Evolutionary conservation across 2,329 filamentous ascomycete genomes (phyloP).

Genomic region (Blastomyces parvus): DNA sequence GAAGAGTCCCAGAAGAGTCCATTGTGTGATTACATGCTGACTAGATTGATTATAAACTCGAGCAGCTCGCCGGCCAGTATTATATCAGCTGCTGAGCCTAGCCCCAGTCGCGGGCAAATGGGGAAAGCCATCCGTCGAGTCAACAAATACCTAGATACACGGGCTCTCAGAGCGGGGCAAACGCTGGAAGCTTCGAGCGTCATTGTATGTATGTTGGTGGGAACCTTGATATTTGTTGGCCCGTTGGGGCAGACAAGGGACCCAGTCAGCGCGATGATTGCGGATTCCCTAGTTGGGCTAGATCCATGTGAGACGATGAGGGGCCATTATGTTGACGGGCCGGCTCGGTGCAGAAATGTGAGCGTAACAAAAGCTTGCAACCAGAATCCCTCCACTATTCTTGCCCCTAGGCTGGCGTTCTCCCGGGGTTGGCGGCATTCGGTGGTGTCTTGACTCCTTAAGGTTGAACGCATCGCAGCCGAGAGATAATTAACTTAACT

Average conservation of each 20-base stretch:
- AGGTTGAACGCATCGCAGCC: background rate
- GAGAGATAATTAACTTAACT: too few species aligned
- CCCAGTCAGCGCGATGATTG: background rate
- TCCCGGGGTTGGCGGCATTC: background rate
- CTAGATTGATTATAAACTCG: background rate
- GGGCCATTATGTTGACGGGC: background rate
- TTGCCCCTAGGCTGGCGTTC: too few species aligned
- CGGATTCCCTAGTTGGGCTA: too few species aligned
- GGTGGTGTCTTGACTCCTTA: background rate
- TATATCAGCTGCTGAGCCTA: background rate
- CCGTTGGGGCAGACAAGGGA: background rate
- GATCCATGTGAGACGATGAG: background rate
- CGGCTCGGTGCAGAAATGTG: background rate
- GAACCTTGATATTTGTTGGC: background rate
- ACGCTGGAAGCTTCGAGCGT: background rate
- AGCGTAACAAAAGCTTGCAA: too few species aligned
- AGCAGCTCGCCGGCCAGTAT: background rate
- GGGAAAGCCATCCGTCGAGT: too few species aligned
- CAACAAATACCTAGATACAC: background rate
- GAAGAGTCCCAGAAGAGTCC: constrained; percentile 18
- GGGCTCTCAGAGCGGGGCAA: background rate
- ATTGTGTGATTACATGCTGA: background rate
- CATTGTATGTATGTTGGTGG: background rate
- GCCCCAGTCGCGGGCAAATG: background rate
- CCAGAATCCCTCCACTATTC: too few species aligned